Evolutionary conservation across 176 grass and related monocot genomes (phyloP), one percentile per base, ranked within the genome.

Genomic region (sorghum (Sorghum bicolor)): DNA sequence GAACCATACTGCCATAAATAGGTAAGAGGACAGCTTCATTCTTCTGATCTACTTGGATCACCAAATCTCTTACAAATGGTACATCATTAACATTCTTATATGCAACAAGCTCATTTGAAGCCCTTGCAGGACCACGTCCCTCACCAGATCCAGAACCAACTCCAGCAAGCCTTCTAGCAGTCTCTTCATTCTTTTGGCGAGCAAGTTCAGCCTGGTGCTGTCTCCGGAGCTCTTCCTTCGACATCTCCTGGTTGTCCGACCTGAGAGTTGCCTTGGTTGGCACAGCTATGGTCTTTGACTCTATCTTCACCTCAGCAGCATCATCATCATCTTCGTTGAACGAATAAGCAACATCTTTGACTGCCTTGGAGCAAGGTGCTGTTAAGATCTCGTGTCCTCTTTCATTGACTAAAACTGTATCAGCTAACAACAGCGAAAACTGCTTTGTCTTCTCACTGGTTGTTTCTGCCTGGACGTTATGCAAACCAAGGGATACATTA

Each of bases 141-240:
- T 94, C 88, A 45, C 45, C 86, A 50, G 88, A 84, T 82, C 78
- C 90, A 81, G 80, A 90, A 64, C 90, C 89, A 89, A 3, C 86
- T 15, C 84, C 92, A 86, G 88, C 88, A 67, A 86, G 82, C 80
- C 92, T 88, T 78, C 90, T 90, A 72, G 91, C 86, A 82, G 73
- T 92, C 75, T 94, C 92, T 88, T 97, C 92, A 32, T 89, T 97
- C 82, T 94, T 94, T 75, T 94, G 90, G 41, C 91, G 84, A 65
- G 92, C 87, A 86, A 97, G 90, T 82, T 94, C 95, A 57, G 90
- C 87, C 78, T 97, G 95, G 72, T 94, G 95, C 72, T 91, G 92
- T 69, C 84, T 88, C 78, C 92, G 85, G 47, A 91, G 78, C 36
- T 97, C 94, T 88, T 97, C 94, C 88, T 97, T 50, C 16, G 45